Conservation (phyloP, 345 rosid species). For the Melaleuca alternifolia region DNA sequence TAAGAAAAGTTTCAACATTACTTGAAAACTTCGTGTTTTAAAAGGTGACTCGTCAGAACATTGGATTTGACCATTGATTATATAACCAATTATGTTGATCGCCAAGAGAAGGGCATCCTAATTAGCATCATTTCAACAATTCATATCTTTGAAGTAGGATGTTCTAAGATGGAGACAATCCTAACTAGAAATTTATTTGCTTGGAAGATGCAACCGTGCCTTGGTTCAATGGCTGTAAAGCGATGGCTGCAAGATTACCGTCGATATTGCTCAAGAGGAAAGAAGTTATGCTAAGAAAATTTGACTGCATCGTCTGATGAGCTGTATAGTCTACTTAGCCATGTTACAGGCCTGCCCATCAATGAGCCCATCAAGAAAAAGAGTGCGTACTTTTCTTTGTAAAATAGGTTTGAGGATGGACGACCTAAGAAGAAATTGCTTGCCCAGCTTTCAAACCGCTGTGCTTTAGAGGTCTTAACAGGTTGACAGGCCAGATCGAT, state of each 20-base stretch:
- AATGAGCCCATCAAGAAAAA: background rate
- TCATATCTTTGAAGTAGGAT: too few relatives aligned
- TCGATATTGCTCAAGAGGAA: background rate
- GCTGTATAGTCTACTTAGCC: background rate
- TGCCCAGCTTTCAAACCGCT: background rate
- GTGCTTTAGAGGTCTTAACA: background rate
- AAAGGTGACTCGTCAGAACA: too few relatives aligned
- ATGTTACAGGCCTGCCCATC: fast-evolving
- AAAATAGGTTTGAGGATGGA: background rate
- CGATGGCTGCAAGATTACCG: fast-evolving
- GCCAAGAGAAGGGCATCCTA: background rate
- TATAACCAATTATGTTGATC: background rate
- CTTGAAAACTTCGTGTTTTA: too few relatives aligned
- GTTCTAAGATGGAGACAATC: too few relatives aligned
- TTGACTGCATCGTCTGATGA: background rate
- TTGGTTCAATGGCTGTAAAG: background rate
- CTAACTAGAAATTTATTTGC: background rate
- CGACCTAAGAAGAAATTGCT: background rate
- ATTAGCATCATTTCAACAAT: background rate
- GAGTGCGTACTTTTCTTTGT: background rate
- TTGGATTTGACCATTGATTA: too few relatives aligned
- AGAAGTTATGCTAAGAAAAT: background rate
- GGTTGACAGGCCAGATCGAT: background rate
- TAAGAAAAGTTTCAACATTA: background rate
- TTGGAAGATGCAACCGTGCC: background rate